A percentile compares a stretch with the other conserved stretches of the same genome.
Conservation (phyloP, 2,329 filamentous ascomycete genomes). For the Fusarium sp. region DNA sequence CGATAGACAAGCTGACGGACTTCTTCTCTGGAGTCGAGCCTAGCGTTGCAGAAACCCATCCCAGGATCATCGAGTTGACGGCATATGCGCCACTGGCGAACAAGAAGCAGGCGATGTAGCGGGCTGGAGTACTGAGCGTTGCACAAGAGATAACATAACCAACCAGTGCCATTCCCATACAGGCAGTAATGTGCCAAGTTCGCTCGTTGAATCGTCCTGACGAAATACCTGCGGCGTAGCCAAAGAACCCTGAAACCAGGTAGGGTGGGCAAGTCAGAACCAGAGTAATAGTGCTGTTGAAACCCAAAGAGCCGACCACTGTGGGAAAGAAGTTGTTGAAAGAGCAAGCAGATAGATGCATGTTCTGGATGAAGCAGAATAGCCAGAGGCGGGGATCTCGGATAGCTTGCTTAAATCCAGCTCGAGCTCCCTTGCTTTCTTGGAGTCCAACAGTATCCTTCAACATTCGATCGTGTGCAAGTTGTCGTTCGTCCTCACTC, state of each 20-base stretch:
- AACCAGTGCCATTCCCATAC: constrained; percentile 57
- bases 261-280: constrained; percentile 65
- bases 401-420: constrained; percentile 50
- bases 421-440: constrained; percentile 58
- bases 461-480: constrained; percentile 60
- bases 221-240: constrained; percentile 59
- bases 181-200: constrained; percentile 54
- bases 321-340: constrained; percentile 53
- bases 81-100: constrained; percentile 56
- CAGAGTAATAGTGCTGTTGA: constrained; percentile 57
- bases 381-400: constrained; percentile 52
- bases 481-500: constrained; percentile 56
- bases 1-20: constrained; percentile 59
- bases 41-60: constrained; percentile 60
- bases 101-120: constrained; percentile 56
- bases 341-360: constrained; percentile 55
- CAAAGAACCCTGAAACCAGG: constrained; percentile 58
- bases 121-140: constrained; percentile 51
- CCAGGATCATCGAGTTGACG: constrained; percentile 61
- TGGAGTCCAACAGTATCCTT: constrained; percentile 50
- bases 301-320: constrained; percentile 54
- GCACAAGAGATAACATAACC: constrained; percentile 57
- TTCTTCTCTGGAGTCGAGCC: constrained; percentile 63
- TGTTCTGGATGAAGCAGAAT: constrained; percentile 57
- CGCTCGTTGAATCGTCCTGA: constrained; percentile 61